phyloP scores from a whole-genome alignment of 768 basidiomycete genomes.

The Lenzites betulinus region DNA sequence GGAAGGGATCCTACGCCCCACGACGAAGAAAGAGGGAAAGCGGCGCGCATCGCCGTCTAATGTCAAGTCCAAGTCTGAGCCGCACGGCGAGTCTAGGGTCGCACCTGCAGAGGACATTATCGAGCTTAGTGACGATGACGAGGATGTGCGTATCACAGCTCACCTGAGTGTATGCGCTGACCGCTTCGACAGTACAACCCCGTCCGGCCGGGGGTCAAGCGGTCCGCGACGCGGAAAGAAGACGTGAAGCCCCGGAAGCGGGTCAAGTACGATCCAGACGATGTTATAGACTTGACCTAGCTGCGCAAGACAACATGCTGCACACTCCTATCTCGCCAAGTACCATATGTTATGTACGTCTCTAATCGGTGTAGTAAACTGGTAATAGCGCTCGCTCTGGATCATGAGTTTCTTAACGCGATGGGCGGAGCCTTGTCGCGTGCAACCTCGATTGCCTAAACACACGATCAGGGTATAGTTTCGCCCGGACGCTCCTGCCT shows the following conservation, averaged over 20 bases:
- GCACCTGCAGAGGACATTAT: neutral
- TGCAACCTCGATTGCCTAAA: too few relatives aligned
- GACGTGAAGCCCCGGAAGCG: neutral
- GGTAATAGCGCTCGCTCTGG: too few relatives aligned
- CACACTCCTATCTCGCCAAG: too few relatives aligned
- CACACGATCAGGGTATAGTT: too few relatives aligned
- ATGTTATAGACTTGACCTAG: constrained; percentile 6
- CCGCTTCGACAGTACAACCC: neutral
- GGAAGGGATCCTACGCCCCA: neutral
- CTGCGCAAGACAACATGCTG: too few relatives aligned
- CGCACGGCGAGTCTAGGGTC: neutral
- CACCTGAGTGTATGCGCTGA: neutral
- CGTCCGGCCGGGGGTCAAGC: neutral
- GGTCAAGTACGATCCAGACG: constrained; percentile 1
- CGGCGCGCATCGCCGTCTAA: neutral
- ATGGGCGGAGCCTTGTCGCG: too few relatives aligned
- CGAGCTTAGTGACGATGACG: neutral
- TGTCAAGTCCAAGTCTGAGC: neutral
- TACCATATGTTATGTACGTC: too few relatives aligned
- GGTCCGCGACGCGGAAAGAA: neutral
- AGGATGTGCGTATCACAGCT: constrained; percentile 2
- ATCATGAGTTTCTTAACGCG: too few relatives aligned
- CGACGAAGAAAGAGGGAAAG: neutral
- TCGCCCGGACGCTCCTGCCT: too few relatives aligned
- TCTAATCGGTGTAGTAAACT: too few relatives aligned